Evolutionary conservation across 2,329 filamentous ascomycete species (phyloP), one percentile per base, ranked within the genome.

Genomic region (Alternaria ethzedia): DNA sequence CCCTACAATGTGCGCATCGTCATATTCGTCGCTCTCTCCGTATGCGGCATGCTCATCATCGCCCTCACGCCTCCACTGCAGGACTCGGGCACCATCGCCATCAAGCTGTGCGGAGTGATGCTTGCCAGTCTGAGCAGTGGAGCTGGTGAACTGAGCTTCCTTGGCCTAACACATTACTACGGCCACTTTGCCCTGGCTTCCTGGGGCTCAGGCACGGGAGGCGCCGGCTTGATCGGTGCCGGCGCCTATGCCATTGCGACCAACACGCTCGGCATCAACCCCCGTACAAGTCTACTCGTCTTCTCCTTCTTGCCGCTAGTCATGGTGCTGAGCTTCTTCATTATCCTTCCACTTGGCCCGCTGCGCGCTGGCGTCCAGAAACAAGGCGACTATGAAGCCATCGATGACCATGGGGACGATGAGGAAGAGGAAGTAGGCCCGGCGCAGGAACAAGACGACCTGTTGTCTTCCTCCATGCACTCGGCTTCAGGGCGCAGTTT

Each of bases 191-290:
- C 93, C 71, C 85, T 98, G 17, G 94, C 94, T 0, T 90, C 93
- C 36, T 99, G 96, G 96, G 92, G 93, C 0, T 95, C 91, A 67
- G 95, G 95, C 0, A 97, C 95, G 0, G 95, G 95, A 2, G 95
- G 91, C 0, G 95, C 95, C 1, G 95, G 95, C 0, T 80, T 99
- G 61, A 85, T 95, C 1, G 96, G 96, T 6, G 93, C 95, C 1
- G 94, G 94, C 0, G 85, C 95, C 13, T 99, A 98, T 80, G 92
- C 96, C 8, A 76, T 95, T 51, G 86, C 96, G 62, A 98, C 95
- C 1, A 94, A 92, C 30, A 91, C 90, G 75, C 83, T 96, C 60
- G 89, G 89, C 0, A 86, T 97, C 67, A 89, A 87, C 56, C 92
- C 97, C 46, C 87, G 87, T 71, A 85, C 86, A 23, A 96, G 91